A percentile compares a stretch with the other conserved stretches of the same genome.
These are phyloP conservation scores for Candida ulmi DNA, from an alignment of 805 yeast species.

Conservation along the genomic window DNA sequence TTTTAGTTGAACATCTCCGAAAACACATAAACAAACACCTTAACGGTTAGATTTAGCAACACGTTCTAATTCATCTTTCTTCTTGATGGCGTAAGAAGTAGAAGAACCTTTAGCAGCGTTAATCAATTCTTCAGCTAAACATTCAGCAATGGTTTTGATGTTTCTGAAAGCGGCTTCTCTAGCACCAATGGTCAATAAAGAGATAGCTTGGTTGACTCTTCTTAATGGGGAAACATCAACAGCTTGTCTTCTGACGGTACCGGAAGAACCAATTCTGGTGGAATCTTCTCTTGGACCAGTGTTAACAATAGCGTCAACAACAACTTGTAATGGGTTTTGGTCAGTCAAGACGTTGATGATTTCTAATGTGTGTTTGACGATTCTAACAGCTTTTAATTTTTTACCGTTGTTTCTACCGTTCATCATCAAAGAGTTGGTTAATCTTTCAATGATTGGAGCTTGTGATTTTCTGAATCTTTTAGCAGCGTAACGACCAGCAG, in stretches of 20 bases:
- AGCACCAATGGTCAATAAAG: constrained; percentile 98
- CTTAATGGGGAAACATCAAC: constrained; percentile 99
- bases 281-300: constrained; percentile 99
- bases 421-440: constrained; percentile 99
- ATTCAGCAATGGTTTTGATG: constrained; percentile 99
- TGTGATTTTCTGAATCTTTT: constrained; percentile 99
- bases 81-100: constrained; percentile 99
- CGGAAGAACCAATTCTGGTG: constrained; percentile 99
- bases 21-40: constrained; percentile 23
- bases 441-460: constrained; percentile 98
- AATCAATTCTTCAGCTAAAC: constrained; percentile 99
- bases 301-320: constrained; percentile 99
- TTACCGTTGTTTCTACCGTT: constrained; percentile 99
- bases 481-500: constrained; percentile 99
- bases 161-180: constrained; percentile 99
- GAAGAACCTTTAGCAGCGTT: constrained; percentile 99
- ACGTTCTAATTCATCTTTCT: constrained; percentile 99
- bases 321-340: constrained; percentile 98
- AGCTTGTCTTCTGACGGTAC: constrained; percentile 99
- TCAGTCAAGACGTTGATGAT: constrained; percentile 96
- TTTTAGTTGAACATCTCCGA: constrained; percentile 1
- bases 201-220: constrained; percentile 99
- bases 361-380: constrained; percentile 98
- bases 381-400: constrained; percentile 99
- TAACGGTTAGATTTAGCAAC: constrained; percentile 99